These are phyloP conservation scores for Rhizophora apiculata DNA, from an alignment of 345 rosid genomes.

Conservation along the genomic window DNA sequence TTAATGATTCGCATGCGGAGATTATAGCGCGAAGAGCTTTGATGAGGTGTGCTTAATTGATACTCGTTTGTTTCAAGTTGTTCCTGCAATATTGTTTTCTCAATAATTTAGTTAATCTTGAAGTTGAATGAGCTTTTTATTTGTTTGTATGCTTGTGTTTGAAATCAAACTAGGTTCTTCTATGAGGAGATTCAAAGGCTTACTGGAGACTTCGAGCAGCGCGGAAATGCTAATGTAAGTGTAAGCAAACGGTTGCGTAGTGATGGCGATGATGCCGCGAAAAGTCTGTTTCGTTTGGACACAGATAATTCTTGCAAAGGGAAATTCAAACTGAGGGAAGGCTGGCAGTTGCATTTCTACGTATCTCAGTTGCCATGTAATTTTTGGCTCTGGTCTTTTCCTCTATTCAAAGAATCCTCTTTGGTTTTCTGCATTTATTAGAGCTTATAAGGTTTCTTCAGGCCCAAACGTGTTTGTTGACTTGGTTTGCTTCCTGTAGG, in stretches of 20 bases:
- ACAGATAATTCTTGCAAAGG: conserved; percentile 24
- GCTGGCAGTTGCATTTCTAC: conserved; percentile 71
- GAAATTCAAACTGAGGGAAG: conserved; percentile 51
- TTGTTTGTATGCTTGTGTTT: neutral
- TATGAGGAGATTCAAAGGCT: conserved; percentile 58
- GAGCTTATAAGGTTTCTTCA: neutral
- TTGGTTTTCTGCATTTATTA: neutral
- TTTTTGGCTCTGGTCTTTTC: conserved; percentile 12
- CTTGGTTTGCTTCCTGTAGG: conserved; percentile 36
- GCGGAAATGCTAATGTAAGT: conserved; percentile 13
- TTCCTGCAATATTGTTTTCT: neutral
- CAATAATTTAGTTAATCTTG: neutral
- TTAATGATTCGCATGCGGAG: conserved; percentile 92
- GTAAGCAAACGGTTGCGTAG: conserved; percentile 16
- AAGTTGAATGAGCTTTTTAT: neutral
- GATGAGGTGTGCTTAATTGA: conserved; percentile 41
- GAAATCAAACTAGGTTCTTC: conserved; percentile 47
- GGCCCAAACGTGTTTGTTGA: neutral
- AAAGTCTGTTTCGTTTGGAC: conserved; percentile 38
- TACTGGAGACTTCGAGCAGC: conserved; percentile 9
- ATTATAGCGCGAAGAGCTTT: conserved; percentile 77
- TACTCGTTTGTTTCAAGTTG: neutral
- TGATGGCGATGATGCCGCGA: conserved; percentile 9
- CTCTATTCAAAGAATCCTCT: neutral
- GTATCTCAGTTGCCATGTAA: conserved; percentile 95